Conservation (phyloP, 2,329 filamentous ascomycete genomes). For the Nothomitra cinnamomea region DNA sequence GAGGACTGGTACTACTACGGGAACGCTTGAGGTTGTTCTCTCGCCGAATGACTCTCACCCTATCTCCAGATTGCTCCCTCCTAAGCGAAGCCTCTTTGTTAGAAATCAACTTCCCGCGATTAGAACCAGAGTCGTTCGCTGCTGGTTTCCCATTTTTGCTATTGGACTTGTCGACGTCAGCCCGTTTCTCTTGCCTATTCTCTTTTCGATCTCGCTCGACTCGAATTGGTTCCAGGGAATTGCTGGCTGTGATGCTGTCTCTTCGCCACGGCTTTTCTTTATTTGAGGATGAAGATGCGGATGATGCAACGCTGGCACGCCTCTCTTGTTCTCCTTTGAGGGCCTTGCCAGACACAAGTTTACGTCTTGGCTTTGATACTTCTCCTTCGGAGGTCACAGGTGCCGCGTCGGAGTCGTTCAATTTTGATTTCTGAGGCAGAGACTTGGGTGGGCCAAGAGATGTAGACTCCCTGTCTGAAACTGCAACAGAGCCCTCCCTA, state of each 20-base stretch:
- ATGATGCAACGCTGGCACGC: conserved; percentile 10
- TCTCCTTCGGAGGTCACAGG: conserved; percentile 17
- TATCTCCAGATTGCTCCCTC: conserved; percentile 3
- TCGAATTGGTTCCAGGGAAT: not conserved
- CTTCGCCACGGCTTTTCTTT: conserved; percentile 1
- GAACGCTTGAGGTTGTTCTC: conserved; percentile 22
- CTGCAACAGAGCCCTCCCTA: conserved; percentile 13
- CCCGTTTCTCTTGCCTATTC: not conserved
- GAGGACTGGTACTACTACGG: conserved; percentile 25
- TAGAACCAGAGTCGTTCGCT: not conserved
- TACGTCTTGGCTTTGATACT: conserved; percentile 22
- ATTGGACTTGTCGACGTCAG: not conserved
- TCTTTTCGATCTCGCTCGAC: not conserved
- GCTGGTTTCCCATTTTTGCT: not conserved
- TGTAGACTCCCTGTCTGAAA: conserved; percentile 19
- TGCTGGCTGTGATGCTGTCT: not conserved
- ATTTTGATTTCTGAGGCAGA: not conserved
- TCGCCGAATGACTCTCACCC: conserved; percentile 9
- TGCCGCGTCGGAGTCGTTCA: not conserved
- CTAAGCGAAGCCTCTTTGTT: not conserved
- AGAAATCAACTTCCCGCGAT: not conserved
- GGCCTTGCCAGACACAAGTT: conserved; percentile 15
- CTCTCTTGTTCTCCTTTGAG: conserved; percentile 14
- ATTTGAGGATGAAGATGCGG: conserved; percentile 4
- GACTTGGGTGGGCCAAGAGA: conserved; percentile 7